Evolutionary conservation across 2,329 filamentous ascomycete species (phyloP).

Genomic region (Teratosphaeria zuluensis): DNA sequence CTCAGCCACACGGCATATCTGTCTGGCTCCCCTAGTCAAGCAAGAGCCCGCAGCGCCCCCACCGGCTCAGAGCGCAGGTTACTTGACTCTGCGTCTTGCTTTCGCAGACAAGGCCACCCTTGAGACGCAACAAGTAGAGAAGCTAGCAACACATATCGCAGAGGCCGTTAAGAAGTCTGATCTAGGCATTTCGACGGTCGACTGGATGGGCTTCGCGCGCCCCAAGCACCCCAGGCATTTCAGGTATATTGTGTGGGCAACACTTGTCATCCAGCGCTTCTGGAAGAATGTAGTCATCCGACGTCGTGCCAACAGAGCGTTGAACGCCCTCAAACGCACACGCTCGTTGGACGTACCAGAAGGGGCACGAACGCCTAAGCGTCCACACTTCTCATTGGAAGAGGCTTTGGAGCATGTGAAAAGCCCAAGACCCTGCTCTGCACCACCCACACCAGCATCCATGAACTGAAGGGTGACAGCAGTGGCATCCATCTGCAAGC

Average conservation of each 20-base stretch:
- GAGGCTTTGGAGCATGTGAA: background rate
- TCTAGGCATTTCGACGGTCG: background rate
- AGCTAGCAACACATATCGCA: no score
- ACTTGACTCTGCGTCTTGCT: no score
- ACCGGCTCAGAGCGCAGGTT: no score
- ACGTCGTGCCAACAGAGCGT: background rate
- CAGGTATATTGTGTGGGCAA: background rate
- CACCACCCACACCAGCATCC: background rate
- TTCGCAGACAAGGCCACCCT: no score
- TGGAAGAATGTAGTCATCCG: background rate
- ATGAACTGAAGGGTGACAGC: background rate
- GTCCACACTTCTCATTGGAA: background rate
- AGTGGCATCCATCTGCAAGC: background rate
- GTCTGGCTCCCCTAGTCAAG: no score
- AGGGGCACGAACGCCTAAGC: background rate
- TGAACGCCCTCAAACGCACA: background rate
- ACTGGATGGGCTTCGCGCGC: no score
- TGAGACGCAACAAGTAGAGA: no score
- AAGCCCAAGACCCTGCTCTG: background rate
- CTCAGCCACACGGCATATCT: no score
- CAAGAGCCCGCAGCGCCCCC: no score
- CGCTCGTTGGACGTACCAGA: background rate
- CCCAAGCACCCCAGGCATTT: constrained; percentile 1
- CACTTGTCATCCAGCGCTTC: background rate
- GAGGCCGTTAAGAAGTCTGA: background rate